phyloP scores from a whole-genome alignment of 768 basidiomycete species.

The Tylopilus rubrobrunneus region DNA sequence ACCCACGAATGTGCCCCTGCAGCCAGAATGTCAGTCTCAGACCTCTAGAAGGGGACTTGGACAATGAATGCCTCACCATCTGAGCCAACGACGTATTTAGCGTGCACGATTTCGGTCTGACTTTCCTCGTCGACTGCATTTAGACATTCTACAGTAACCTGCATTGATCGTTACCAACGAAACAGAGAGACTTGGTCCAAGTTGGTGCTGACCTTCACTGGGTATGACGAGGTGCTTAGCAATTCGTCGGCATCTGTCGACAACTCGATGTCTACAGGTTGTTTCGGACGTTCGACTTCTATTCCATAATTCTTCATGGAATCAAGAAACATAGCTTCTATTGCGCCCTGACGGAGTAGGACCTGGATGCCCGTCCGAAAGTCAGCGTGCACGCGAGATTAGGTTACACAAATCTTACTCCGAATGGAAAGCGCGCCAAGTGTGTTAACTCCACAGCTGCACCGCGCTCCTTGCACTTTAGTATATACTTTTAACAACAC shows the following conservation, averaged over 20 bases:
- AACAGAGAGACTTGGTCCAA: not conserved
- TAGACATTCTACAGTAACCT: slow-evolving; percentile 23
- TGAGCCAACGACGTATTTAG: slow-evolving; percentile 34
- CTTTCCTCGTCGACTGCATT: slow-evolving; percentile 26
- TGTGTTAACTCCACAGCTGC: slow-evolving; percentile 45
- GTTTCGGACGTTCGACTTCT: slow-evolving; percentile 34
- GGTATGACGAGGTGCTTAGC: slow-evolving; percentile 23
- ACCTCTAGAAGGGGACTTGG: too few relatives aligned
- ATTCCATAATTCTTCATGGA: slow-evolving; percentile 13
- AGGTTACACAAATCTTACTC: slow-evolving; percentile 27
- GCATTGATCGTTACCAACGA: not conserved
- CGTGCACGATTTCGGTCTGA: slow-evolving; percentile 30
- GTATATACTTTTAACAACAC: not conserved
- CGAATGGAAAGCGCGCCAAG: not conserved
- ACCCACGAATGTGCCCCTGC: slow-evolving; percentile 47
- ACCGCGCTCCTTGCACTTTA: slow-evolving; percentile 58
- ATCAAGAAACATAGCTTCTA: not conserved
- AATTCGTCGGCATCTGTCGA: slow-evolving; percentile 37
- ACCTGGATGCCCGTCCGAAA: slow-evolving; percentile 17
- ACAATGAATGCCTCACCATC: slow-evolving; percentile 23
- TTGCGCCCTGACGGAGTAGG: slow-evolving; percentile 33
- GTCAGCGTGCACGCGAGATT: not conserved
- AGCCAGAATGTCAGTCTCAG: not conserved
- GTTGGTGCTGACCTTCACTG: slow-evolving; percentile 24
- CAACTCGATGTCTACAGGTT: slow-evolving; percentile 29